Percentiles rank a stretch among this genome's conserved stretches.
phyloP scores from a whole-genome alignment of 2,329 filamentous ascomycete species.

The Cercospora sp. region DNA sequence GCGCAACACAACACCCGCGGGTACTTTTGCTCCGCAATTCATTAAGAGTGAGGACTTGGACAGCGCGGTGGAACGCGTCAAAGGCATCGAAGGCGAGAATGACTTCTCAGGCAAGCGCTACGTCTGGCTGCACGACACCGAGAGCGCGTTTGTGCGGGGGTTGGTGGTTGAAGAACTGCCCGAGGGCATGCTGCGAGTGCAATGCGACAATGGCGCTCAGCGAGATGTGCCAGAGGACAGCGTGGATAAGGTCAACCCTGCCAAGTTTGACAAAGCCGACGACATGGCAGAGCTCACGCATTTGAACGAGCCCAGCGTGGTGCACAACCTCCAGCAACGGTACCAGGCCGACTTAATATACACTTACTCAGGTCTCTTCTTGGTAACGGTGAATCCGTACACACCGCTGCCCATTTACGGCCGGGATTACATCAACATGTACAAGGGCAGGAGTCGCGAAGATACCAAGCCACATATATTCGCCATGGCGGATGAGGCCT shows the following conservation, averaged over 20 bases:
- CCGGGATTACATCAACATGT: slow-evolving; percentile 97
- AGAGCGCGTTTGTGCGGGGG: slow-evolving; percentile 85
- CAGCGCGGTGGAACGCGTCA: slow-evolving; percentile 55
- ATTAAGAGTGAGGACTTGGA: slow-evolving; percentile 83
- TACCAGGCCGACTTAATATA: slow-evolving; percentile 96
- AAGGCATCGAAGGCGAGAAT: slow-evolving; percentile 90
- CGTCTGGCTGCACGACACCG: slow-evolving; percentile 90
- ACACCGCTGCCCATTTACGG: slow-evolving; percentile 92
- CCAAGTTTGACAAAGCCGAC: slow-evolving; percentile 98
- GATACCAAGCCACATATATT: slow-evolving; percentile 98
- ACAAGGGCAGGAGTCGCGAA: slow-evolving; percentile 84
- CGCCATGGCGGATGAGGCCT: slow-evolving; percentile 95
- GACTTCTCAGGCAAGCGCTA: slow-evolving; percentile 99
- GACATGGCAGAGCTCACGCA: slow-evolving; percentile 99
- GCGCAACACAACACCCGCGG: slow-evolving; percentile 63
- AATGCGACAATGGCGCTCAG: slow-evolving; percentile 92
- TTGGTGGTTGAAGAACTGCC: slow-evolving; percentile 83
- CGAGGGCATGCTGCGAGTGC: slow-evolving; percentile 71
- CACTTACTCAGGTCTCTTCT: slow-evolving; percentile 94
- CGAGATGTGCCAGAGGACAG: slow-evolving; percentile 80
- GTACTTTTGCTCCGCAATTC: slow-evolving; percentile 93
- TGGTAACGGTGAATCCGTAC: slow-evolving; percentile 97
- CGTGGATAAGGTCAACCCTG: slow-evolving; percentile 98
- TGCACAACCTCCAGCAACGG: slow-evolving; percentile 92
- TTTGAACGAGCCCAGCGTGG: slow-evolving; percentile 94